Evolutionary conservation across 2,329 filamentous ascomycete genomes (phyloP).

Genomic region (Fusarium hostae): DNA sequence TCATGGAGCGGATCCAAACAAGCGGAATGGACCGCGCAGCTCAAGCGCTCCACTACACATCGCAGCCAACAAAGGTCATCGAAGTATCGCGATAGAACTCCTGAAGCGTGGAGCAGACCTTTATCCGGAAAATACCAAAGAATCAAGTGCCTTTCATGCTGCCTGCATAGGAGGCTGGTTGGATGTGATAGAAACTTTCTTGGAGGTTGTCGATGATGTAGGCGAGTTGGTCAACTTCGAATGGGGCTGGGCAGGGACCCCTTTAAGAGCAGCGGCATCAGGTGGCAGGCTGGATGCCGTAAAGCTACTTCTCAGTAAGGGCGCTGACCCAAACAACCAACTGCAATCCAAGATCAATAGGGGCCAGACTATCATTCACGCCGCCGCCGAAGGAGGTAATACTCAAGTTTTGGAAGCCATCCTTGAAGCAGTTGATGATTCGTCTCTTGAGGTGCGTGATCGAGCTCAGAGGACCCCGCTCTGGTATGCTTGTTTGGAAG

Average conservation of each 20-base stretch:
- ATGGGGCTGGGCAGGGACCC: constrained; percentile 29
- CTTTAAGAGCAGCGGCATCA: constrained; percentile 18
- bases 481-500: constrained; percentile 24
- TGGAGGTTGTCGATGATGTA: constrained; percentile 16
- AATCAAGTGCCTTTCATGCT: constrained; percentile 24
- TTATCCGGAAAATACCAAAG: constrained; percentile 6
- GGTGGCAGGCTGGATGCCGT: constrained; percentile 16
- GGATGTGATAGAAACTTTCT: constrained; percentile 15
- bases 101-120: constrained; percentile 29
- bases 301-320: constrained; percentile 20
- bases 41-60: constrained; percentile 25
- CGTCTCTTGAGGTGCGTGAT: constrained; percentile 24
- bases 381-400: constrained; percentile 26
- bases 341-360: constrained; percentile 19
- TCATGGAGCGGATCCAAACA: constrained; percentile 35
- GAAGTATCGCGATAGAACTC: constrained; percentile 18
- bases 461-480: constrained; percentile 20
- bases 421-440: background rate
- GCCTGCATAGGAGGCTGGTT: constrained; percentile 18
- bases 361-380: constrained; percentile 25
- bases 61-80: constrained; percentile 1
- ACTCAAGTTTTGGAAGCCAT: constrained; percentile 23
- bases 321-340: constrained; percentile 23
- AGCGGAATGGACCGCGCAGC: constrained; percentile 8
- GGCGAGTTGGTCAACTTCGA: constrained; percentile 32